Evolutionary conservation across 495 filamentous ascomycete genomes (phyloP).

Genomic region (Penicillium tannophilum): DNA sequence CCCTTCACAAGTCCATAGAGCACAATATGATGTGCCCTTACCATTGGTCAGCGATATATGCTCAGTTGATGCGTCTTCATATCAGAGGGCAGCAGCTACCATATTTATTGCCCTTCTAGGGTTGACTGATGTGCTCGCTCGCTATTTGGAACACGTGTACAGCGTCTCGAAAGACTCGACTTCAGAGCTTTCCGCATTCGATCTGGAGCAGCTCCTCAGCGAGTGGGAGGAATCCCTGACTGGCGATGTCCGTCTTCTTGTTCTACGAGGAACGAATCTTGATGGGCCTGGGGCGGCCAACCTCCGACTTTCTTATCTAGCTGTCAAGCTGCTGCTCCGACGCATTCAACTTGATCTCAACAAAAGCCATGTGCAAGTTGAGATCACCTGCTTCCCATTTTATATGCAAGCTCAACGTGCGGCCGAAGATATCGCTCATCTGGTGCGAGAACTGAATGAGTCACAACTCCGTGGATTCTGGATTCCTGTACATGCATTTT

Average conservation of each 20-base stretch:
- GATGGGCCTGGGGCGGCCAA: constrained; percentile 36
- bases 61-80: constrained; percentile 3
- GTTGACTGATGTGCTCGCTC: constrained; percentile 42
- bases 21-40: constrained; percentile 45
- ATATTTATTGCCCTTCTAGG: constrained; percentile 40
- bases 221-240: constrained; percentile 30
- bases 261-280: constrained; percentile 24
- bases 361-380: neutral
- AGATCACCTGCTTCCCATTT: constrained; percentile 15
- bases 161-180: constrained; percentile 17
- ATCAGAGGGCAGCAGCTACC: constrained; percentile 20
- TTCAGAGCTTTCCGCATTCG: constrained; percentile 2
- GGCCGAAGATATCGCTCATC: constrained; percentile 34
- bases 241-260: constrained; percentile 26
- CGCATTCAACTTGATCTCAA: constrained; percentile 32
- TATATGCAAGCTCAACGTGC: constrained; percentile 26
- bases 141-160: constrained; percentile 41
- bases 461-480: constrained; percentile 34
- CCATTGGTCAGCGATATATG: constrained; percentile 23
- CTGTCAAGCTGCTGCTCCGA: constrained; percentile 36
- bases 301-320: constrained; percentile 40
- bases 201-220: constrained; percentile 27
- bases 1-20: constrained; percentile 32
- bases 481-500: constrained; percentile 36
- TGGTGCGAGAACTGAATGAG: constrained; percentile 35